These are phyloP conservation scores for Xylariales sp. DNA, from an alignment of 2,329 filamentous ascomycete species.

Conservation along the genomic window DNA sequence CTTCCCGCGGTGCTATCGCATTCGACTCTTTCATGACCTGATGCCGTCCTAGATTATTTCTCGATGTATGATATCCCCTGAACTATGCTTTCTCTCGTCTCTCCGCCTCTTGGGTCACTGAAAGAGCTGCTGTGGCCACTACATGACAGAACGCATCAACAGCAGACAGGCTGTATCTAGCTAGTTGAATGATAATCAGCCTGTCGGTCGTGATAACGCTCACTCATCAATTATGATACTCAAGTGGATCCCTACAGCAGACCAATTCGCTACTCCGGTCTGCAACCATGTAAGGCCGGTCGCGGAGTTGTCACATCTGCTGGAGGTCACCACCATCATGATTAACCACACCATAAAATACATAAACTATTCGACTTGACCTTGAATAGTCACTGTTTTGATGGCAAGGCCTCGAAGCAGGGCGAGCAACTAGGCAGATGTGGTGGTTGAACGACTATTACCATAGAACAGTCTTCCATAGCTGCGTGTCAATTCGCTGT, in stretches of 20 bases:
- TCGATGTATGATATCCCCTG: too few relatives aligned
- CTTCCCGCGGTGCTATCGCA: too few relatives aligned
- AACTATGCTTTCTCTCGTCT: too few relatives aligned
- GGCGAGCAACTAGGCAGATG: too few relatives aligned
- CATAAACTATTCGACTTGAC: neutral
- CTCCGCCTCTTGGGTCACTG: neutral
- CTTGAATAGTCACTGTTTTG: neutral
- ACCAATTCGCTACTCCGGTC: conserved; percentile 6
- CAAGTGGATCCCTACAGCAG: conserved; percentile 8
- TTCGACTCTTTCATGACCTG: too few relatives aligned
- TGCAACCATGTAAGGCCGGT: conserved; percentile 8
- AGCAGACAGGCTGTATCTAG: conserved; percentile 6
- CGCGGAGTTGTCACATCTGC: conserved; percentile 1
- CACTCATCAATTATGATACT: conserved; percentile 7
- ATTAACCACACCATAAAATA: conserved; percentile 5
- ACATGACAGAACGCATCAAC: conserved; percentile 5
- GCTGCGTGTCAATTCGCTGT: too few relatives aligned
- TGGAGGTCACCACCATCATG: conserved; percentile 4
- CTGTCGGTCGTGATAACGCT: too few relatives aligned
- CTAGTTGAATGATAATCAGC: too few relatives aligned
- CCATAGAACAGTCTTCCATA: too few relatives aligned
- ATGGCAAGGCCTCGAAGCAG: too few relatives aligned
- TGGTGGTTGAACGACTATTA: too few relatives aligned
- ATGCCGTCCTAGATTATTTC: too few relatives aligned
- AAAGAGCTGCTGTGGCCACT: neutral